phyloP scores from a whole-genome alignment of 495 filamentous ascomycete species.

The Aspergillus affinis region DNA sequence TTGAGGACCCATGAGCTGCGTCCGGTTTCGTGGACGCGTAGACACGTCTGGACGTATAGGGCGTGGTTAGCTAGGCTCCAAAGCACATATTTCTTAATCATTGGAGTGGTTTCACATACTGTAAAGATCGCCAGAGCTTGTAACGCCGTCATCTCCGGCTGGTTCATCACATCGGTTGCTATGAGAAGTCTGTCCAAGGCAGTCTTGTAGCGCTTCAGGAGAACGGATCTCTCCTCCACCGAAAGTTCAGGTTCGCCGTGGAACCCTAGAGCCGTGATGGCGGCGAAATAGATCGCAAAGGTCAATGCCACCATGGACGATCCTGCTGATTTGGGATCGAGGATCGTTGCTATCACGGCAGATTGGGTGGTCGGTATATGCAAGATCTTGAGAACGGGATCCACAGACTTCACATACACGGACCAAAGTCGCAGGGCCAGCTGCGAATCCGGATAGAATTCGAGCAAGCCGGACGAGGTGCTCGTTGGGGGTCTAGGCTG shows the following conservation, averaged over 20 bases:
- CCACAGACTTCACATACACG: slow-evolving; percentile 57
- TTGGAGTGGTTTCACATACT: slow-evolving; percentile 23
- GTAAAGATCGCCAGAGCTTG: slow-evolving; percentile 10
- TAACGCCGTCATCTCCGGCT: not conserved
- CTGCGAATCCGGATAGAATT: slow-evolving; percentile 35
- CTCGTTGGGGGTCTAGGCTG: not conserved
- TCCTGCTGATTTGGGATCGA: slow-evolving; percentile 24
- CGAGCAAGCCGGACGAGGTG: not conserved
- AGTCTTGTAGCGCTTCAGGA: not conserved
- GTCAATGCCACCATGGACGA: slow-evolving; percentile 12
- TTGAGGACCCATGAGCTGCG: slow-evolving; percentile 36
- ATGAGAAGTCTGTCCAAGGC: not conserved
- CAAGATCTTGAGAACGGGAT: slow-evolving; percentile 64
- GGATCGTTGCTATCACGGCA: slow-evolving; percentile 30
- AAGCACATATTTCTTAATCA: not conserved
- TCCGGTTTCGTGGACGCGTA: slow-evolving; percentile 22
- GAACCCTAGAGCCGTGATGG: not conserved
- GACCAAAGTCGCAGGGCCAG: slow-evolving; percentile 70
- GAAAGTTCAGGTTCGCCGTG: not conserved
- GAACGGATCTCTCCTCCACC: not conserved
- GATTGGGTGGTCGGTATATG: slow-evolving; percentile 57
- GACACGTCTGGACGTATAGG: slow-evolving; percentile 18
- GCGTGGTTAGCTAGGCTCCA: not conserved
- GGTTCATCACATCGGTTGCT: not conserved
- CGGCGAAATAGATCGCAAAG: slow-evolving; percentile 1